Percentiles rank a stretch among this genome's conserved stretches.
These are phyloP conservation scores for Kodamaea neixiangensis DNA, from an alignment of 805 yeast genomes.

Conservation along the genomic window DNA sequence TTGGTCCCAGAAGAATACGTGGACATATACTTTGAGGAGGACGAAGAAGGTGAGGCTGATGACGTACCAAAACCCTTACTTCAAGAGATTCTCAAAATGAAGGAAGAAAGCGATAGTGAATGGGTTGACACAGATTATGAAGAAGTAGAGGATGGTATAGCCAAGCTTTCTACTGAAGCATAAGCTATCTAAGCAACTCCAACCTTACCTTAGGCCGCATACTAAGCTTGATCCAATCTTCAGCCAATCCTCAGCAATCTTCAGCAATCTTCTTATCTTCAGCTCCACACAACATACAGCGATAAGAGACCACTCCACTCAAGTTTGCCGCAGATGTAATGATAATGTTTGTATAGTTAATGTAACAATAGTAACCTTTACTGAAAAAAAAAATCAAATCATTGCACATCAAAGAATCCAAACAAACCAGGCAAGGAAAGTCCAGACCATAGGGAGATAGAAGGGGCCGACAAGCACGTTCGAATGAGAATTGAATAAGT, in stretches of 20 bases:
- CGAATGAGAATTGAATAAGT: background rate
- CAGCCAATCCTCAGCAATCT: too few relatives aligned
- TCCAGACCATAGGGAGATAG: background rate
- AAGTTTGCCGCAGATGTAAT: background rate
- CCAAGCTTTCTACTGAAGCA: background rate
- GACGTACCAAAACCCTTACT: background rate
- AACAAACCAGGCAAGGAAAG: background rate
- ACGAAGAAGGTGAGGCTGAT: constrained; percentile 18
- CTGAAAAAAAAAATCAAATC: constrained; percentile 13
- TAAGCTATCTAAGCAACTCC: too few relatives aligned
- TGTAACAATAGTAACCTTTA: background rate
- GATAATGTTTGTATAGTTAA: background rate
- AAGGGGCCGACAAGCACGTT: background rate
- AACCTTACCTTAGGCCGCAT: too few relatives aligned
- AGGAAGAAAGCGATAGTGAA: constrained; percentile 23
- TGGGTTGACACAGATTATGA: constrained; percentile 23
- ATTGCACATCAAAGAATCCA: background rate
- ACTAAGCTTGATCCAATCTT: too few relatives aligned
- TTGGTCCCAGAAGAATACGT: constrained; percentile 95
- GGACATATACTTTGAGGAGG: constrained; percentile 43
- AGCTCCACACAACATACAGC: too few relatives aligned
- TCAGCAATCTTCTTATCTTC: too few relatives aligned
- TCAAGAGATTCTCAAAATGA: constrained; percentile 10
- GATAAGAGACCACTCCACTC: too few relatives aligned
- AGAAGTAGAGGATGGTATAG: constrained; percentile 18